Conservation (phyloP, 2,329 filamentous ascomycete genomes). For the Beauveria sp. region DNA sequence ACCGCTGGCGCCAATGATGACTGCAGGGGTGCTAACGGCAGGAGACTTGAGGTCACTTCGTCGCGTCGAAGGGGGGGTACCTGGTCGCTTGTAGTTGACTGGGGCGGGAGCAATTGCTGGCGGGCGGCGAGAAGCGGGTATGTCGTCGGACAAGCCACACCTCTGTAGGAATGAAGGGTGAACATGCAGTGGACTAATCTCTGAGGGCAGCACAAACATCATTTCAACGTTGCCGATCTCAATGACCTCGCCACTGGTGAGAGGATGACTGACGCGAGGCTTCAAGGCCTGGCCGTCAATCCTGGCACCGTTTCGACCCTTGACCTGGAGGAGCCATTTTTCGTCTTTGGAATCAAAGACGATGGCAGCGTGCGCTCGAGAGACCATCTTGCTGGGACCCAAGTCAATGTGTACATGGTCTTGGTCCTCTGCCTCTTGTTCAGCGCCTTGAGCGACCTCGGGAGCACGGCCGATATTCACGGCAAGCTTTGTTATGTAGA, state of each 20-base stretch:
- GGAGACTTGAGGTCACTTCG: constrained; percentile 25
- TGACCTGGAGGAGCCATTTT: constrained; percentile 78
- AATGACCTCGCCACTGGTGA: constrained; percentile 83
- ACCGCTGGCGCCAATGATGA: constrained; percentile 37
- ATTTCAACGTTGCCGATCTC: constrained; percentile 92
- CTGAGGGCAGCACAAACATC: constrained; percentile 92
- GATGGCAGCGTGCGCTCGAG: constrained; percentile 68
- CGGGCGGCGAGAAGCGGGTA: constrained; percentile 26
- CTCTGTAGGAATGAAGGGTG: constrained; percentile 63
- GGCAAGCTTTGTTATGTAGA: constrained; percentile 68
- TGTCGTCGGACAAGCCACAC: constrained; percentile 43
- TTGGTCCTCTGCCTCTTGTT: constrained; percentile 37
- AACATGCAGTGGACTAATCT: constrained; percentile 58
- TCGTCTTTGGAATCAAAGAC: constrained; percentile 61
- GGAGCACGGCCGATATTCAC: constrained; percentile 69
- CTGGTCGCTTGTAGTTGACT: constrained; percentile 52
- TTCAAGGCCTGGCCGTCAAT: constrained; percentile 69
- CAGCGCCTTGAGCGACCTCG: constrained; percentile 36
- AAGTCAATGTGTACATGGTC: constrained; percentile 76
- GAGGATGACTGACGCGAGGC: constrained; percentile 53
- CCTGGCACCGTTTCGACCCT: constrained; percentile 85
- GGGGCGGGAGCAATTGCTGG: constrained; percentile 52
- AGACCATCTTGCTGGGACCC: constrained; percentile 74
- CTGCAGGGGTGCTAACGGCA: constrained; percentile 27
- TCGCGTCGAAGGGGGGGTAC: constrained; percentile 47